Percentiles rank a stretch among this genome's conserved stretches.
phyloP scores from a whole-genome alignment of 1,284 basidiomycete genomes.

The Fomes fomentarius region DNA sequence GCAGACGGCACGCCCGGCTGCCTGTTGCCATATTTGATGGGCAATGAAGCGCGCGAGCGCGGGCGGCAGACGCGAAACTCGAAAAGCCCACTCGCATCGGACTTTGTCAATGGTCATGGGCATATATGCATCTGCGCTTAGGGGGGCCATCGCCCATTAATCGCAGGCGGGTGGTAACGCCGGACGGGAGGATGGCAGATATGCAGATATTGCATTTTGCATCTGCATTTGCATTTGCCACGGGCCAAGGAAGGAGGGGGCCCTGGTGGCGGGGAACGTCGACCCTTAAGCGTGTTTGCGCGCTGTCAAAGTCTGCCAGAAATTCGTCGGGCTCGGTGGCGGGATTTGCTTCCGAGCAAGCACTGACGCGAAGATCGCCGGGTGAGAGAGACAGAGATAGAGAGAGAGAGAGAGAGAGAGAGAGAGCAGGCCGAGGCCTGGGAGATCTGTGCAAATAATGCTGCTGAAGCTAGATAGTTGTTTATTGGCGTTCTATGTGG shows the following conservation, averaged over 20 bases:
- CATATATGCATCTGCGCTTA: too few species aligned
- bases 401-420: too few species aligned
- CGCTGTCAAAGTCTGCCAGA: neutral
- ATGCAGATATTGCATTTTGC: slow-evolving; percentile 2
- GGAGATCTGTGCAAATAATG: too few species aligned
- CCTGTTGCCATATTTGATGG: too few species aligned
- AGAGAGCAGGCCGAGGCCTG: too few species aligned
- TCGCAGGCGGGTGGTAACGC: slow-evolving; percentile 19
- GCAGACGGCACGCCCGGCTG: too few species aligned
- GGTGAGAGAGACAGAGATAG: too few species aligned
- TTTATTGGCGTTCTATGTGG: too few species aligned
- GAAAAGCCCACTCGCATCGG: slow-evolving; percentile 12
- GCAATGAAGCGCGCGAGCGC: too few species aligned
- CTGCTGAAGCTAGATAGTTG: too few species aligned
- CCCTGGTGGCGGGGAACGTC: slow-evolving; percentile 14
- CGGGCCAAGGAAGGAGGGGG: too few species aligned
- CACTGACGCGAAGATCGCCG: slow-evolving; percentile 1
- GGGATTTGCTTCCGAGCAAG: slow-evolving; percentile 1
- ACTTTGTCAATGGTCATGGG: slow-evolving; percentile 1
- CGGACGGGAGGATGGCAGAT: slow-evolving; percentile 2
- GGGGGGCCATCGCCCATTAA: slow-evolving; percentile 8
- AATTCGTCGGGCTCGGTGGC: neutral
- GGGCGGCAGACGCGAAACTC: neutral
- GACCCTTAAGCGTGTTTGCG: neutral
- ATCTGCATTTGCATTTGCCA: too few species aligned